These are phyloP conservation scores for Neurospora tetrasperma DNA, from an alignment of 495 filamentous ascomycete genomes.

Conservation along the genomic window DNA sequence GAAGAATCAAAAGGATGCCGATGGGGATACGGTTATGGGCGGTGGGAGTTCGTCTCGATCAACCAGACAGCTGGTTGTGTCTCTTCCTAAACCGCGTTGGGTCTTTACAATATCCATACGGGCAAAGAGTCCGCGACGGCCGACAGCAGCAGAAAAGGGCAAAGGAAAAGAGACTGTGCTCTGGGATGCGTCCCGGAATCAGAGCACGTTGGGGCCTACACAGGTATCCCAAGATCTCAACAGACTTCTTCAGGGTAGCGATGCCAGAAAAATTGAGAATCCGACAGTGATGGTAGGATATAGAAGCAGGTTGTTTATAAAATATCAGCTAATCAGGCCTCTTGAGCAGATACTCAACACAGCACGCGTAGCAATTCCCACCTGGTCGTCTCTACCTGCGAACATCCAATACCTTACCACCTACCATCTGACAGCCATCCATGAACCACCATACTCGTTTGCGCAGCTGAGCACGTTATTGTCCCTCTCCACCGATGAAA, in stretches of 20 bases:
- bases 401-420: slow-evolving; percentile 12
- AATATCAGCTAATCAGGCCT: background rate
- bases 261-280: background rate
- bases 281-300: background rate
- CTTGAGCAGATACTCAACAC: background rate
- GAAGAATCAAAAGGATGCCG: background rate
- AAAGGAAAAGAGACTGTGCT: background rate
- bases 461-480: background rate
- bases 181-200: background rate
- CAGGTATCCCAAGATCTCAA: background rate
- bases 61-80: background rate
- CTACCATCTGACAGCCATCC: slow-evolving; percentile 5
- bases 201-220: background rate
- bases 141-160: background rate
- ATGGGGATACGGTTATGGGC: slow-evolving; percentile 2
- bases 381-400: slow-evolving; percentile 9
- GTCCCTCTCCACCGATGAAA: background rate
- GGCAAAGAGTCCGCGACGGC: background rate
- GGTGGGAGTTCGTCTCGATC: background rate
- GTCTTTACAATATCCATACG: background rate
- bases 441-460: slow-evolving; percentile 1
- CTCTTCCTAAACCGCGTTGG: background rate
- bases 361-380: background rate
- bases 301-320: background rate
- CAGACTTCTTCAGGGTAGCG: background rate